These are phyloP conservation scores for Citrus medica DNA, from an alignment of 345 rosid species.

Conservation along the genomic window DNA sequence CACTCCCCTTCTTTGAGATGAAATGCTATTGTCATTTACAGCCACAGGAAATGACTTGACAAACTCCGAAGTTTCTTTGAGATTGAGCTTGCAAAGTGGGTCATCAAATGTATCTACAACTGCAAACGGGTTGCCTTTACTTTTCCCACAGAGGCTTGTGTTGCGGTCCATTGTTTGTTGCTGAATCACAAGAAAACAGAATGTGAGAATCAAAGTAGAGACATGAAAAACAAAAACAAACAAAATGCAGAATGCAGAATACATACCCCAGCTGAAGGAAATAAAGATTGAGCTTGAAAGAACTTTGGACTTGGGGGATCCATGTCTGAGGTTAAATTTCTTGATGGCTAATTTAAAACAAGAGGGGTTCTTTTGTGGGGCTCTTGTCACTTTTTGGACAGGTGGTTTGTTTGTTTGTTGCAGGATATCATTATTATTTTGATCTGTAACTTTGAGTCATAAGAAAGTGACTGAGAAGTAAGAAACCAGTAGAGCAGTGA, in stretches of 20 bases:
- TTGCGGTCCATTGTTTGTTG: conserved; percentile 32
- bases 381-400: background rate
- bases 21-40: conserved; percentile 32
- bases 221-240: background rate
- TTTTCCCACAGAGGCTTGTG: conserved; percentile 30
- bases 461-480: conserved; percentile 25
- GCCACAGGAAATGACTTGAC: conserved; percentile 56
- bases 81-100: conserved; percentile 70
- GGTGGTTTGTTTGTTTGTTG: background rate
- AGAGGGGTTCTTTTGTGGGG: background rate
- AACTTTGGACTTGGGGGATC: conserved; percentile 46
- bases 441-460: conserved; percentile 10
- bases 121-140: conserved; percentile 49
- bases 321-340: conserved; percentile 22
- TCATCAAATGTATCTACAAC: conserved; percentile 37
- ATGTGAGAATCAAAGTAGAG: background rate
- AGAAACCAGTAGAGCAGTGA: conserved; percentile 21
- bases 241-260: background rate
- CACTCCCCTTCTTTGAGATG: conserved; percentile 54
- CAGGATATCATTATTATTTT: conserved; percentile 1
- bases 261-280: conserved; percentile 37
- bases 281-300: conserved; percentile 33
- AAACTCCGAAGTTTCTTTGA: conserved; percentile 73
- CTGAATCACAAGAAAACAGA: conserved; percentile 24
- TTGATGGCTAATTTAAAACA: background rate